A percentile compares a stretch with the other conserved stretches of the same genome.
Evolutionary conservation across 83 land plant species (phyloP).

Genomic region (Picea abies): DNA sequence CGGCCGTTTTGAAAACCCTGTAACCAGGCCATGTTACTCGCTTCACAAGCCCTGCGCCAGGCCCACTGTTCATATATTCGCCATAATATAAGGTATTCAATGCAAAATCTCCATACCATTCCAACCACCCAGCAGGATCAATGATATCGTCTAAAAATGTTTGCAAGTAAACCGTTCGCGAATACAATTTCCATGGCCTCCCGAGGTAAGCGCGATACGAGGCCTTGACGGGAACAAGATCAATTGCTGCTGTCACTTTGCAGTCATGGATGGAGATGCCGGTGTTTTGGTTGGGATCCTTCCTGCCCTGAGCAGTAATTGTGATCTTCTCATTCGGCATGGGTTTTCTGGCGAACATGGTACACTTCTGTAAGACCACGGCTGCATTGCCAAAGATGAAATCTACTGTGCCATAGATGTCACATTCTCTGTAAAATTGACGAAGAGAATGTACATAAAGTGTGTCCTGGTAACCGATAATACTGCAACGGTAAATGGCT

Average conservation of each 20-base stretch:
- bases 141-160: background rate
- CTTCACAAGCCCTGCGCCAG: background rate
- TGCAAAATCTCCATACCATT: background rate
- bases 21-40: constrained; percentile 7
- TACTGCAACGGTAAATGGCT: background rate
- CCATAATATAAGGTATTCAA: background rate
- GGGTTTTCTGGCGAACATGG: background rate
- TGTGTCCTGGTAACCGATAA: constrained; percentile 17
- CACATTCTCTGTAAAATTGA: constrained; percentile 15
- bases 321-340: background rate
- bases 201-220: background rate
- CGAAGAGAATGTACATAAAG: constrained; percentile 4
- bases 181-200: constrained; percentile 11
- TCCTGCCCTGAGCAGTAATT: constrained; percentile 11
- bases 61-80: constrained; percentile 3
- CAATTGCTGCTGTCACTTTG: background rate
- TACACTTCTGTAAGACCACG: constrained; percentile 11
- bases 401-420: constrained; percentile 13
- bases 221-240: background rate
- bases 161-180: constrained; percentile 9
- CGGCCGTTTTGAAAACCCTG: background rate
- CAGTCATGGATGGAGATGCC: constrained; percentile 19
- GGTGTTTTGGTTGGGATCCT: constrained; percentile 16
- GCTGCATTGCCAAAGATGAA: constrained; percentile 21
- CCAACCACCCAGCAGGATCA: background rate